These are phyloP conservation scores for Amphibolis antarctica DNA, from an alignment of 106 monocot genomes.

Conservation along the genomic window DNA sequence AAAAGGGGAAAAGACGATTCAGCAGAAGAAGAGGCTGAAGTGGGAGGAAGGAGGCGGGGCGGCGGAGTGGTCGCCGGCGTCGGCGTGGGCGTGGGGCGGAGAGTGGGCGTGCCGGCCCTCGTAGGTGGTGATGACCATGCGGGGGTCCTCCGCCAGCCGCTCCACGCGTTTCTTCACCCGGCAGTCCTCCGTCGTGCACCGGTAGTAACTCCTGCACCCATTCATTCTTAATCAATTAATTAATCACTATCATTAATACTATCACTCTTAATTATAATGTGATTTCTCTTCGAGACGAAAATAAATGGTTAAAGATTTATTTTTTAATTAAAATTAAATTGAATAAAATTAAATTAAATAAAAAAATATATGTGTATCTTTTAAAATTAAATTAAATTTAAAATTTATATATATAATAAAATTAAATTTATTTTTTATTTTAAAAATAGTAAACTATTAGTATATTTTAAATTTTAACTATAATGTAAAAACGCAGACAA, in stretches of 20 bases:
- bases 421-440: no score
- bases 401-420: no score
- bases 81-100: slow-evolving; percentile 25
- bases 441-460: no score
- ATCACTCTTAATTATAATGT: background rate
- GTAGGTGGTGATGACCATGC: slow-evolving; percentile 39
- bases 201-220: slow-evolving; percentile 49
- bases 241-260: no score
- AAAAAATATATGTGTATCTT: no score
- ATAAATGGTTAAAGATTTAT: no score
- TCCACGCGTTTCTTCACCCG: slow-evolving; percentile 58
- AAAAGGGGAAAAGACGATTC: no score
- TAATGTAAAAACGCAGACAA: no score
- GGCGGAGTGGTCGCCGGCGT: slow-evolving; percentile 14
- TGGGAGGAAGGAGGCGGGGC: slow-evolving; percentile 7
- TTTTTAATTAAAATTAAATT: no score
- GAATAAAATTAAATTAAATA: no score
- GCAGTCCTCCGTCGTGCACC: slow-evolving; percentile 43
- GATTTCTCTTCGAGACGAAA: background rate
- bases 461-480: no score
- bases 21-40: slow-evolving; percentile 19
- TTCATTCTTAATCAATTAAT: background rate
- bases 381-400: no score
- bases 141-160: slow-evolving; percentile 38
- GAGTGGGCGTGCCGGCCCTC: slow-evolving; percentile 39